A percentile compares a stretch with the other conserved stretches of the same genome.
Conservation (phyloP, 176 grass and related monocot species). For the Ensete glaucum region DNA sequence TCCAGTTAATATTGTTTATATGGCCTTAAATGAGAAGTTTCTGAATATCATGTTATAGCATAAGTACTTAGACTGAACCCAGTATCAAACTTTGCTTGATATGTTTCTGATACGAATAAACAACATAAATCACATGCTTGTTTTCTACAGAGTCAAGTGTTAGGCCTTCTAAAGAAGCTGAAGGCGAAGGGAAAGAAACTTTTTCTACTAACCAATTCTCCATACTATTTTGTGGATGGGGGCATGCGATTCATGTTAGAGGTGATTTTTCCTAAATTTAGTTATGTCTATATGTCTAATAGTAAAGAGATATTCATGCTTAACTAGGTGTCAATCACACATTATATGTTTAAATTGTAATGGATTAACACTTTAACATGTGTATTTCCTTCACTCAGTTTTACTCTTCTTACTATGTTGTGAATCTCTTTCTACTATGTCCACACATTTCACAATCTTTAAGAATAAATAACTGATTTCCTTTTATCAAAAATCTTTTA, state of each 20-base stretch:
- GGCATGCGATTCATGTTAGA: constrained; percentile 93
- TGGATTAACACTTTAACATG: too few species aligned
- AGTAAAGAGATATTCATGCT: neutral
- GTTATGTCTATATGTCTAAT: neutral
- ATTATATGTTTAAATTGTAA: too few species aligned
- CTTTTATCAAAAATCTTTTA: neutral
- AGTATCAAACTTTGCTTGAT: neutral
- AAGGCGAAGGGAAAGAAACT: constrained; percentile 88
- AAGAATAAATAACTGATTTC: neutral
- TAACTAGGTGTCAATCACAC: neutral
- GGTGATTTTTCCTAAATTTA: constrained; percentile 36
- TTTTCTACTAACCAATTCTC: constrained; percentile 95
- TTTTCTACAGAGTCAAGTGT: constrained; percentile 50
- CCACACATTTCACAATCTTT: too few species aligned
- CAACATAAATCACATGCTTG: constrained; percentile 8
- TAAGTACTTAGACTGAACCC: too few species aligned
- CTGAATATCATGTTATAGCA: too few species aligned
- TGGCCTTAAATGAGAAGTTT: neutral
- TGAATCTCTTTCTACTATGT: too few species aligned
- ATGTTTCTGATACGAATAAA: neutral
- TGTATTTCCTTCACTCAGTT: neutral
- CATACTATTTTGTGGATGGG: constrained; percentile 94
- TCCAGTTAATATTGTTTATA: neutral
- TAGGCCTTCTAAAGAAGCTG: constrained; percentile 59
- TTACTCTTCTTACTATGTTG: neutral